These are phyloP conservation scores for Ophiostoma quercus DNA, from an alignment of 2,329 filamentous ascomycete species.

Conservation along the genomic window DNA sequence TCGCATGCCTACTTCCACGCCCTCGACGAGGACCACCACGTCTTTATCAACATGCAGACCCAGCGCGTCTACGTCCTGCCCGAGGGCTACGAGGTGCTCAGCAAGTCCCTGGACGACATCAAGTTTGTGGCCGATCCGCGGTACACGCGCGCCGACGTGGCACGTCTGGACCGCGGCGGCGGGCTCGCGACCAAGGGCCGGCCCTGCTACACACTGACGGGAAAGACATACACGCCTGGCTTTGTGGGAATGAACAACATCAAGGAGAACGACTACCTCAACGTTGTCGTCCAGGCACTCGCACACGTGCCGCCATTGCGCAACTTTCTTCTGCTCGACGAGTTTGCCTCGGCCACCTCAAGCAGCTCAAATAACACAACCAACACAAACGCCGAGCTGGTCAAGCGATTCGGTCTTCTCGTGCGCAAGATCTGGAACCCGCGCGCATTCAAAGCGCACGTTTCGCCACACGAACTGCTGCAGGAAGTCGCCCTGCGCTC, in stretches of 20 bases:
- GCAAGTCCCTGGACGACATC: conserved; percentile 92
- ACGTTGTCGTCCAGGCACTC: conserved; percentile 86
- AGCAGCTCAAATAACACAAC: not conserved
- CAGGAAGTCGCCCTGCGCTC: conserved; percentile 89
- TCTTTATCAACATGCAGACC: conserved; percentile 95
- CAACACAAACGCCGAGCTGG: conserved; percentile 65
- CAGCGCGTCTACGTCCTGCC: conserved; percentile 88
- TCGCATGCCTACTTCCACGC: conserved; percentile 98
- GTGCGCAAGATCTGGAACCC: conserved; percentile 98
- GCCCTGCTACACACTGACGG: conserved; percentile 66
- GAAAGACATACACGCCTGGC: conserved; percentile 83
- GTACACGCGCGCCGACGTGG: conserved; percentile 75
- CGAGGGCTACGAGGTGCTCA: conserved; percentile 94
- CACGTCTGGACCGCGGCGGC: conserved; percentile 61
- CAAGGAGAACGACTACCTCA: conserved; percentile 98
- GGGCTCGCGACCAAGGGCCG: conserved; percentile 33
- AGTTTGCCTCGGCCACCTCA: conserved; percentile 50
- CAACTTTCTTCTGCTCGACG: conserved; percentile 86
- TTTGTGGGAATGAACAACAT: conserved; percentile 99
- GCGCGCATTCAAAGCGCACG: conserved; percentile 90
- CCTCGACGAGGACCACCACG: conserved; percentile 90
- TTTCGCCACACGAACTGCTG: conserved; percentile 92
- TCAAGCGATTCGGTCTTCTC: conserved; percentile 79
- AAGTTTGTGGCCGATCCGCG: conserved; percentile 94
- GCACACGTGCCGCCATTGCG: conserved; percentile 84